These are phyloP conservation scores for Daldinia loculata DNA, from an alignment of 495 filamentous ascomycete species.

Conservation along the genomic window DNA sequence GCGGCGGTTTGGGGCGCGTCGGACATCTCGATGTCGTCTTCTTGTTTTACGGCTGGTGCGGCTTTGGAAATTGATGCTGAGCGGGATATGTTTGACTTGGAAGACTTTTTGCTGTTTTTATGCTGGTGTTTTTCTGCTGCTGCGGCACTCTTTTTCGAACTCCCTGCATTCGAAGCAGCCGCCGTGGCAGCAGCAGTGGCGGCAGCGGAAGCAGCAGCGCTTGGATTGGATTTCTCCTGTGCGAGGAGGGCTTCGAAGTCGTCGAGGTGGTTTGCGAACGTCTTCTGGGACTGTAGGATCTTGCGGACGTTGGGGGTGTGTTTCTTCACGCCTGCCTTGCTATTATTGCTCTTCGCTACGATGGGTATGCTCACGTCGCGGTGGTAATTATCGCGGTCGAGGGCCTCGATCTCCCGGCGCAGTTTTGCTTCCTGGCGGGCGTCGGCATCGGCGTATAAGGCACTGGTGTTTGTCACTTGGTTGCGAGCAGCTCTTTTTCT, in stretches of 20 bases:
- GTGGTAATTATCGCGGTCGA: slow-evolving; percentile 79
- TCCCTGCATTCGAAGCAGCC: background rate
- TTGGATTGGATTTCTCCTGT: slow-evolving; percentile 52
- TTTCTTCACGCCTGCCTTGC: slow-evolving; percentile 53
- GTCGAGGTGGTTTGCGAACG: slow-evolving; percentile 87
- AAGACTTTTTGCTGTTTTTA: slow-evolving; percentile 35
- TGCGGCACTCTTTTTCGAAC: slow-evolving; percentile 31
- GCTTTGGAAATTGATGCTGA: slow-evolving; percentile 44
- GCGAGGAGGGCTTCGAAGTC: slow-evolving; percentile 81
- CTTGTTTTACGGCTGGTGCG: slow-evolving; percentile 40
- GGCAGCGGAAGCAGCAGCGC: slow-evolving; percentile 28
- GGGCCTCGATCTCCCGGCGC: slow-evolving; percentile 75
- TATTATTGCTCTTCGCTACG: slow-evolving; percentile 50
- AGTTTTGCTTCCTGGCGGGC: slow-evolving; percentile 78
- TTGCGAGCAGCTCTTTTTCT: slow-evolving; percentile 72
- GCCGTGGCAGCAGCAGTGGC: slow-evolving; percentile 22
- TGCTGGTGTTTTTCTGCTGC: slow-evolving; percentile 20
- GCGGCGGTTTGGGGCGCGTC: slow-evolving; percentile 37
- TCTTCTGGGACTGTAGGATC: slow-evolving; percentile 91
- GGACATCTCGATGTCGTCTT: slow-evolving; percentile 50
- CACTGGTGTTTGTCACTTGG: slow-evolving; percentile 48
- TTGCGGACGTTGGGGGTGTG: slow-evolving; percentile 83
- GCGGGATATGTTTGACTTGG: slow-evolving; percentile 23
- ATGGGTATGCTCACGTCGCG: slow-evolving; percentile 74
- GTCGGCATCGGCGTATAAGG: slow-evolving; percentile 68